These are phyloP conservation scores for Aspergillus hortae DNA, from an alignment of 2,329 filamentous ascomycete genomes.

Conservation along the genomic window DNA sequence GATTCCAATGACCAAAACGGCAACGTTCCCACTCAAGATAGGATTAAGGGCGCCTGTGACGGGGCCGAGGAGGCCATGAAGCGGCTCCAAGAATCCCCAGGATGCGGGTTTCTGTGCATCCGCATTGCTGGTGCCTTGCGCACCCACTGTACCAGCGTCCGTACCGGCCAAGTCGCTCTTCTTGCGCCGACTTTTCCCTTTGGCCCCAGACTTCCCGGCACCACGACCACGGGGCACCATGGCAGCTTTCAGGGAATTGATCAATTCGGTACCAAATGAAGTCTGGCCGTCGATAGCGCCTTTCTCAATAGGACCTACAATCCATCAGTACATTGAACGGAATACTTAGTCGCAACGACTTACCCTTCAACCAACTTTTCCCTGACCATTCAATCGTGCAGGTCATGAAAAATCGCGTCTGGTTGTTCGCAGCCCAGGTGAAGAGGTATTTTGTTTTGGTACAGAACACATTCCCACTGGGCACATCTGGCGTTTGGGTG, in stretches of 20 bases:
- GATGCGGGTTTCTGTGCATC: slow-evolving; percentile 43
- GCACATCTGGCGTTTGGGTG: slow-evolving; percentile 91
- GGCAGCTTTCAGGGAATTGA: slow-evolving; percentile 68
- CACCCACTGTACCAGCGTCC: slow-evolving; percentile 42
- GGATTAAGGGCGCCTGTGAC: slow-evolving; percentile 66
- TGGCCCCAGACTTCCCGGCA: slow-evolving; percentile 46
- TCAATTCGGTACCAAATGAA: slow-evolving; percentile 75
- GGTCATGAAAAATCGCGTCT: slow-evolving; percentile 80
- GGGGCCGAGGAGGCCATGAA: slow-evolving; percentile 67
- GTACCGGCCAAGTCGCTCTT: slow-evolving; percentile 46
- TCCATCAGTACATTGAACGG: slow-evolving; percentile 25
- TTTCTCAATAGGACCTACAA: slow-evolving; percentile 85
- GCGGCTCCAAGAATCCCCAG: slow-evolving; percentile 81
- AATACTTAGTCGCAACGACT: slow-evolving; percentile 19
- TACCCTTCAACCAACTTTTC: slow-evolving; percentile 97
- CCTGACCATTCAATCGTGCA: slow-evolving; percentile 94
- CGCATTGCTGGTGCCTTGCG: slow-evolving; percentile 41
- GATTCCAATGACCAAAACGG: slow-evolving; percentile 70
- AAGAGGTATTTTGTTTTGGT: slow-evolving; percentile 94
- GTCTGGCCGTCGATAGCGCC: slow-evolving; percentile 87
- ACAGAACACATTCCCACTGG: slow-evolving; percentile 84
- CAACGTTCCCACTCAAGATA: slow-evolving; percentile 70
- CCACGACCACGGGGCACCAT: slow-evolving; percentile 63
- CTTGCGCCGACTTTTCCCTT: slow-evolving; percentile 58
- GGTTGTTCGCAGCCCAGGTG: slow-evolving; percentile 83